A percentile compares a stretch with the other conserved stretches of the same genome.
phyloP scores from a whole-genome alignment of 2,329 filamentous ascomycete species.

The Fusarium sp. region DNA sequence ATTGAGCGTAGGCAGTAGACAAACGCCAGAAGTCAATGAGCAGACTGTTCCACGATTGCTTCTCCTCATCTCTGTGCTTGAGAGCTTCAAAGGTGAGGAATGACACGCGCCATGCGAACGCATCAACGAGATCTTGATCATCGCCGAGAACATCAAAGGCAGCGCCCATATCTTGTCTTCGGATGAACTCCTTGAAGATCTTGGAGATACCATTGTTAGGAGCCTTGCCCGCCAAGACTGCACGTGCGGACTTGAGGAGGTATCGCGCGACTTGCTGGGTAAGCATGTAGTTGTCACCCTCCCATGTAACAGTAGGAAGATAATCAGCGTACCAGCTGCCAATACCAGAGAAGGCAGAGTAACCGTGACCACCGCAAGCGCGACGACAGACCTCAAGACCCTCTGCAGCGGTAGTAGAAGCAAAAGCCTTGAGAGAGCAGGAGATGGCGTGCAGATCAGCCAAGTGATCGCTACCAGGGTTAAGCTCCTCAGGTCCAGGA shows the following conservation, averaged over 20 bases:
- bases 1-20: conserved; percentile 80
- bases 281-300: conserved; percentile 86
- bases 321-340: conserved; percentile 81
- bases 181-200: conserved; percentile 73
- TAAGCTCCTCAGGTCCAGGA: conserved; percentile 75
- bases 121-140: conserved; percentile 77
- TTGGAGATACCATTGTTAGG: conserved; percentile 52
- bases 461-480: conserved; percentile 71
- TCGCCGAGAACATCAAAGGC: conserved; percentile 80
- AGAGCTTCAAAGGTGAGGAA: conserved; percentile 81
- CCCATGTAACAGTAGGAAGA: conserved; percentile 76
- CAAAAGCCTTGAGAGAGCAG: conserved; percentile 79
- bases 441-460: conserved; percentile 82
- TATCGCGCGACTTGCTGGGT: conserved; percentile 83
- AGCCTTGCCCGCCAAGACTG: conserved; percentile 73
- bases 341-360: conserved; percentile 81
- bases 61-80: conserved; percentile 79
- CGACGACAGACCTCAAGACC: conserved; percentile 80
- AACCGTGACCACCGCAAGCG: conserved; percentile 82
- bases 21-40: conserved; percentile 84
- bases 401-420: conserved; percentile 78
- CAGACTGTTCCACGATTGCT: conserved; percentile 81
- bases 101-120: conserved; percentile 80
- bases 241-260: conserved; percentile 79
- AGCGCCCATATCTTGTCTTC: conserved; percentile 75